These are phyloP conservation scores for Grosmannia clavigera DNA, from an alignment of 2,329 filamentous ascomycete species.

Conservation along the genomic window DNA sequence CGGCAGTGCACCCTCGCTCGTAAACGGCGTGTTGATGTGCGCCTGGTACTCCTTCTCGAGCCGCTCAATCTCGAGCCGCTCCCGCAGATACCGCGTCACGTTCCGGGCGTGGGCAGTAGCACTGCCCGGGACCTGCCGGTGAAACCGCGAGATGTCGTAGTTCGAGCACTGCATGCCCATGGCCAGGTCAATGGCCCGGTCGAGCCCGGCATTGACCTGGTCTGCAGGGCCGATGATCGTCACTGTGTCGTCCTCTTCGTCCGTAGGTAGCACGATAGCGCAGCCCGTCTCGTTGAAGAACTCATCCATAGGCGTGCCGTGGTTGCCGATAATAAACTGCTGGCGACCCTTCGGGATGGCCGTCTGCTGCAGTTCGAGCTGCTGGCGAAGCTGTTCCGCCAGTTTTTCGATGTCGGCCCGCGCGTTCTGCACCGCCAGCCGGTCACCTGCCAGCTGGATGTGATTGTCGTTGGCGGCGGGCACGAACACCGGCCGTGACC, in stretches of 20 bases:
- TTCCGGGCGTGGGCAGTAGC: constrained; percentile 71
- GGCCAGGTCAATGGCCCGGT: constrained; percentile 79
- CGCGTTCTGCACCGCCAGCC: constrained; percentile 65
- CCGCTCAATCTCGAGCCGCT: constrained; percentile 72
- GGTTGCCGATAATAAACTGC: constrained; percentile 86
- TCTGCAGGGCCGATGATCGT: constrained; percentile 73
- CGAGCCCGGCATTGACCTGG: constrained; percentile 60
- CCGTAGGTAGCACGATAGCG: constrained; percentile 66
- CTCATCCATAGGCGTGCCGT: constrained; percentile 66
- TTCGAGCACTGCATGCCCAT: constrained; percentile 75
- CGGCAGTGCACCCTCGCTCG: constrained; percentile 55
- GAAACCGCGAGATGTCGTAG: constrained; percentile 70
- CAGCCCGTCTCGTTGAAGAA: constrained; percentile 90
- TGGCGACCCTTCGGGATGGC: constrained; percentile 78
- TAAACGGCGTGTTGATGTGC: constrained; percentile 72
- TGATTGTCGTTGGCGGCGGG: constrained; percentile 60
- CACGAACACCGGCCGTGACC: constrained; percentile 56
- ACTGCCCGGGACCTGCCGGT: constrained; percentile 59
- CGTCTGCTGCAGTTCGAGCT: constrained; percentile 66
- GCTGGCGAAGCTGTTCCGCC: constrained; percentile 61
- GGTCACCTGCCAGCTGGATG: constrained; percentile 80
- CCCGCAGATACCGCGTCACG: constrained; percentile 75
- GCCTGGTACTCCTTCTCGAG: constrained; percentile 70
- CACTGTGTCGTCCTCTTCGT: constrained; percentile 69
- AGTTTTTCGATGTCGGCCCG: constrained; percentile 70